Base-by-base conservation (phyloP, 2,329 filamentous ascomycete genomes). In the Alternaria solani region DNA sequence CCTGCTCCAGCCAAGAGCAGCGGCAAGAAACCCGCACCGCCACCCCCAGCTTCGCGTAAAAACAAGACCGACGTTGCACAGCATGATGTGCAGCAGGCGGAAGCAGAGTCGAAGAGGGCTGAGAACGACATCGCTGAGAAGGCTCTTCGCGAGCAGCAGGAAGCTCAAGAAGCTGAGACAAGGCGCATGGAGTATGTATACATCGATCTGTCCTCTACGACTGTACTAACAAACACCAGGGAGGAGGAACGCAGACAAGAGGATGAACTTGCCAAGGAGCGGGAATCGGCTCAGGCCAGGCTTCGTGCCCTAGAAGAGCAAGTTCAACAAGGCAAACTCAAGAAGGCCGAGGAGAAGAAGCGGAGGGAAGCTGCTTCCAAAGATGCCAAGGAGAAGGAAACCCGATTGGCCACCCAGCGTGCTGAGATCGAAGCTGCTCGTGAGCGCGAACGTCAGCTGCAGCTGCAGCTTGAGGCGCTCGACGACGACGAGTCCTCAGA, bases 321-420 rank as follows among this genome's bases (percentile, higher is more conserved):
- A 79, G 93, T 98, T 53, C 90, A 89, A 64, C 92, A 94, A 75
- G 93, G 94, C 72, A 99, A 98, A 82, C 82, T 98, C 53, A 94
- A 93, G 84, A 98, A 97, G 80, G 91, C 96, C 68, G 95, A 99
- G 78, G 95, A 97, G 81, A 97, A 96, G 84, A 92, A 90, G 64
- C 90, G 87, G 70, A 95, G 93, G 83, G 94, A 97, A 81, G 94
- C 93, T 23, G 93, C 93, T 9, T 85, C 91, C 73, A 91, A 91
- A 51, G 92, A 95, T 68, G 88, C 93, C 7, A 94, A 93, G 78
- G 92, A 97, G 71, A 94, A 96, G 76, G 94, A 98, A 77, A 84
- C 89, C 54, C 90, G 91, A 76, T 83, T 97, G 65, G 92, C 92
- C 25, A 90, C 91, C 36, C 92, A 95, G 71, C 89, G 92, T 68